Base-by-base conservation (phyloP, 2,329 filamentous ascomycete genomes). In the Diaporthe ilicicola region DNA sequence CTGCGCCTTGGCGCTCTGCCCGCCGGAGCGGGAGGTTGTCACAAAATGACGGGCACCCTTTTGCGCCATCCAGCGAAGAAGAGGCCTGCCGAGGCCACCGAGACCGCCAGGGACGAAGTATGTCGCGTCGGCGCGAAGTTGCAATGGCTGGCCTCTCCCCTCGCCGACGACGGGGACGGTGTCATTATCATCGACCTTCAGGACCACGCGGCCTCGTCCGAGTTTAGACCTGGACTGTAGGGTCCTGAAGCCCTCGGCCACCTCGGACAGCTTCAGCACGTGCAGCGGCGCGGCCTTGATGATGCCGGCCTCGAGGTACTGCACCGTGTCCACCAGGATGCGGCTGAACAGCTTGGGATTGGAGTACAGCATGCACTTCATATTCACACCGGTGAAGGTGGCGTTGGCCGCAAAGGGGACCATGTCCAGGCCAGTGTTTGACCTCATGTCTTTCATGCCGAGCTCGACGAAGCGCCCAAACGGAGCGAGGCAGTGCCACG, bases 401-500 rank as follows among this genome's bases (percentile, higher is more conserved):
- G 46, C 37, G 32, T 65, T 65, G 46, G 61, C 12, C 1, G 61
- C 61, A 17, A 65, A 65, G 13, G 61, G 61, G 7, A 65, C 61
- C 61, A 65, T 65, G 17, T 65, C 61, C 4, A 65, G n/a, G 12
- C 61, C 61, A 13, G 61, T 65, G 22, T 65, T 65, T 13, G 61
- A 65, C 12, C 61, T 55, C 13, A 72, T 19, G 17, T 74, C 73
- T 53, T 72, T 72, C 54, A 72, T 51, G 32, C 75, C 74, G 29
- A 76, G 56, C 61, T 76, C 74, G 34, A 76, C 65, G 15, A 76
- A 76, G 0, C 70, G 70, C 19, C 75, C 79, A 69, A 67, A 67
- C 1, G 51, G 39, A 5, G 39, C 51, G 2, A 67, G 24, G n/a
- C 51, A 67, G 19, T 67, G 27, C 62, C 62, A 66, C 5, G 62